These are phyloP conservation scores for Aspergillus pseudoglaucus DNA, from an alignment of 2,329 filamentous ascomycete species.

Conservation along the genomic window DNA sequence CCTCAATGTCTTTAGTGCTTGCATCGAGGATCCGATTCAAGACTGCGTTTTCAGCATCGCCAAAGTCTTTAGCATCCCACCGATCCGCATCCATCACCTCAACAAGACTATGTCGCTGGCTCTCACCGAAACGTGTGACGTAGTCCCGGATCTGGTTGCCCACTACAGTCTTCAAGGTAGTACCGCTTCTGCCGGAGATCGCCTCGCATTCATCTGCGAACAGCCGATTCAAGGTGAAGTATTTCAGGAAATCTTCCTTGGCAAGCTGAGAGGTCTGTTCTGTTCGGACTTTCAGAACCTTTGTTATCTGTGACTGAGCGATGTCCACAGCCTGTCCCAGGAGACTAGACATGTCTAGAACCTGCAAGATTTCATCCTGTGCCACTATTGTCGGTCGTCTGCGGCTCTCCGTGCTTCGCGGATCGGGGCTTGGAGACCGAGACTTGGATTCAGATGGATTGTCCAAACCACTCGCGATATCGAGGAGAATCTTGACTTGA, in stretches of 20 bases:
- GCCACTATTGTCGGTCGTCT: slow-evolving; percentile 19
- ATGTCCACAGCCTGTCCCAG: slow-evolving; percentile 62
- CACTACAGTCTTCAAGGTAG: slow-evolving; percentile 54
- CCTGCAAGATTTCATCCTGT: slow-evolving; percentile 57
- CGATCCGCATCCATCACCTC: slow-evolving; percentile 55
- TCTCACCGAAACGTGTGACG: slow-evolving; percentile 52
- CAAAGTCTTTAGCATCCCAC: slow-evolving; percentile 61
- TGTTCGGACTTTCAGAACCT: slow-evolving; percentile 57
- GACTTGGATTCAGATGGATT: slow-evolving; percentile 40
- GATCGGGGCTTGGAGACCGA: slow-evolving; percentile 43
- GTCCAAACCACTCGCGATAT: slow-evolving; percentile 66
- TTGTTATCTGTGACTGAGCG: slow-evolving; percentile 57
- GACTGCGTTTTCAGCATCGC: slow-evolving; percentile 44
- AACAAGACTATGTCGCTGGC: slow-evolving; percentile 52
- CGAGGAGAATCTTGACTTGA: slow-evolving; percentile 89
- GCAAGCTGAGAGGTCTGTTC: slow-evolving; percentile 53
- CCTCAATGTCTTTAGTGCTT: slow-evolving; percentile 52
- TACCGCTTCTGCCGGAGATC: slow-evolving; percentile 56
- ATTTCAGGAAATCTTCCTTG: slow-evolving; percentile 53
- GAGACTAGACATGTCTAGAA: slow-evolving; percentile 59
- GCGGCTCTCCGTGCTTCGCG: slow-evolving; percentile 38
- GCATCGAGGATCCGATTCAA: slow-evolving; percentile 51
- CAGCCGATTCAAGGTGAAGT: slow-evolving; percentile 57
- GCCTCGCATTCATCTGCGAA: slow-evolving; percentile 64
- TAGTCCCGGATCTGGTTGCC: slow-evolving; percentile 59